Evolutionary conservation across 768 basidiomycete species (phyloP).

Genomic region (Neoboletus magnificus): DNA sequence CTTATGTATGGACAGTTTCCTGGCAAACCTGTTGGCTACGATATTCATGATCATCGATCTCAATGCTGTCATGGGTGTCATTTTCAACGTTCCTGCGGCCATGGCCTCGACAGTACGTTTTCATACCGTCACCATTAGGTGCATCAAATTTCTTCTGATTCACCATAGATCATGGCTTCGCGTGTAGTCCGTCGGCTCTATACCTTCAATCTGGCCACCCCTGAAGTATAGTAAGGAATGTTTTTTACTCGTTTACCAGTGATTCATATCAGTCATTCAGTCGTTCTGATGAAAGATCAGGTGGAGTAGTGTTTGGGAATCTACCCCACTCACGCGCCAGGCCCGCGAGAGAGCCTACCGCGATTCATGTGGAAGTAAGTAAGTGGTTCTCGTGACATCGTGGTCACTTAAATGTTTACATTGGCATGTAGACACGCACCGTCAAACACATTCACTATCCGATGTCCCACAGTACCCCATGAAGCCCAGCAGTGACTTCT

Average conservation of each 20-base stretch:
- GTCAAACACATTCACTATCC: conserved; percentile 22
- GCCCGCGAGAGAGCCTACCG: conserved; percentile 14
- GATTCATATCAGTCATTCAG: conserved; percentile 9
- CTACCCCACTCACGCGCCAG: conserved; percentile 15
- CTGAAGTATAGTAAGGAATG: conserved; percentile 30
- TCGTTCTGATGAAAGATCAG: conserved; percentile 19
- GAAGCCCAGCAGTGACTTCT: conserved; percentile 23
- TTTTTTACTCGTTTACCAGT: neutral
- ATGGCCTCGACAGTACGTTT: conserved; percentile 47
- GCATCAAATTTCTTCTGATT: neutral
- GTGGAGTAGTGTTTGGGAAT: conserved; percentile 15
- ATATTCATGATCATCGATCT: conserved; percentile 65
- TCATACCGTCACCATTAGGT: neutral
- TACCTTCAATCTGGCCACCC: conserved; percentile 37
- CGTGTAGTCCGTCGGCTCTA: conserved; percentile 59
- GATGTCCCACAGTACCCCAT: conserved; percentile 21
- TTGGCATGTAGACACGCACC: conserved; percentile 30
- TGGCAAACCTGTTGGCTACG: conserved; percentile 41
- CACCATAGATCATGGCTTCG: conserved; percentile 50
- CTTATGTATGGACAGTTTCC: conserved; percentile 31
- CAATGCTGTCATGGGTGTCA: conserved; percentile 63
- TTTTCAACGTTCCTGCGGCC: conserved; percentile 65
- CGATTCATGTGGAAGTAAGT: conserved; percentile 36
- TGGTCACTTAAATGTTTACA: conserved; percentile 1
- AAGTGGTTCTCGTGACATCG: neutral